Percentiles rank a stretch among this genome's conserved stretches.
These are phyloP conservation scores for Phlebopus sp. DNA, from an alignment of 1,284 basidiomycete species.

Conservation along the genomic window DNA sequence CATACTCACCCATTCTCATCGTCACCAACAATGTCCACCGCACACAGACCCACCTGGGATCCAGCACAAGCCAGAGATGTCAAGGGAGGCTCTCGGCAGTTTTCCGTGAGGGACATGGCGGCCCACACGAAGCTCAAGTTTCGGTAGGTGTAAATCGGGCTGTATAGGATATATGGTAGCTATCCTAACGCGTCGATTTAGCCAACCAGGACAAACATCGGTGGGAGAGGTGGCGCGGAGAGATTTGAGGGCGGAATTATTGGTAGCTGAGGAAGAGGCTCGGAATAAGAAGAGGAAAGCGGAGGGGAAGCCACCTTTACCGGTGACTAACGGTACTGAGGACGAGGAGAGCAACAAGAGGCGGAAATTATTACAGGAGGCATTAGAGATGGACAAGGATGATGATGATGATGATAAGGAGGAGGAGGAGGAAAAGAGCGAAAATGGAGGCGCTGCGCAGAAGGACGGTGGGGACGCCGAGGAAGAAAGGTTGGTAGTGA, in stretches of 20 bases:
- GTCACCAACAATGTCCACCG: constrained; percentile 65
- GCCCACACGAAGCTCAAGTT: constrained; percentile 96
- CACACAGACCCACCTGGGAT: constrained; percentile 88
- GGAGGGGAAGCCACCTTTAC: constrained; percentile 59
- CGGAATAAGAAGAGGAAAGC: constrained; percentile 88
- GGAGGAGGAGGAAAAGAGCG: constrained; percentile 39
- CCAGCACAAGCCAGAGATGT: constrained; percentile 83
- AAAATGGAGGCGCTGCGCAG: constrained; percentile 32
- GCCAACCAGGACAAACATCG: constrained; percentile 84
- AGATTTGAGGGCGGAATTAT: constrained; percentile 80
- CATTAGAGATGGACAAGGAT: constrained; percentile 82
- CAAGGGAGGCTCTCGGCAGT: constrained; percentile 85
- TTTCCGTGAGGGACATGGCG: constrained; percentile 87
- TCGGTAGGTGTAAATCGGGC: constrained; percentile 48
- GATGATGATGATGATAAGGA: constrained; percentile 69
- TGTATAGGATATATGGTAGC: constrained; percentile 1
- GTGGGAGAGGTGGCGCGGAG: constrained; percentile 69
- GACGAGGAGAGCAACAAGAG: constrained; percentile 74
- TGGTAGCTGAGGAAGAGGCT: constrained; percentile 80
- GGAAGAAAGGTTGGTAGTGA: constrained; percentile 43
- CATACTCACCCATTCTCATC: background rate
- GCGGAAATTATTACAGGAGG: constrained; percentile 79
- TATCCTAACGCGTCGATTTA: constrained; percentile 24
- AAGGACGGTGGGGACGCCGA: constrained; percentile 39
- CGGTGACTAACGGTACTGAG: constrained; percentile 38